Conservation (phyloP, 345 rosid species). For the Conringia planisiliqua region DNA sequence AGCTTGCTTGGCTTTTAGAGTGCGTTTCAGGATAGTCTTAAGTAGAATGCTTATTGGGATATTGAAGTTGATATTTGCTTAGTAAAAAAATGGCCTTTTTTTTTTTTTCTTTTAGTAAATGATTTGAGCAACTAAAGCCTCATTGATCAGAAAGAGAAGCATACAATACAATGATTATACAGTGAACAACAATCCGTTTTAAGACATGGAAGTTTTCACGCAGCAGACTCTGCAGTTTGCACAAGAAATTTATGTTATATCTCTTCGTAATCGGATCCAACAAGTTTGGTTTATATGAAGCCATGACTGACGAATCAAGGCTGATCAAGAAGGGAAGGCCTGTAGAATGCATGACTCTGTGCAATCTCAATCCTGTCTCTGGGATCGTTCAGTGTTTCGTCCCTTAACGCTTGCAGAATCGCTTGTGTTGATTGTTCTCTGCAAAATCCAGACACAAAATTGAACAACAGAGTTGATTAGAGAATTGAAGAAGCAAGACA, state of each 20-base stretch:
- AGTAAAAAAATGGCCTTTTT: not conserved
- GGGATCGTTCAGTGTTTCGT: conserved; percentile 90
- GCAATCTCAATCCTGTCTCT: conserved; percentile 91
- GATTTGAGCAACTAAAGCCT: not conserved
- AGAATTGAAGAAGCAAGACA: not conserved
- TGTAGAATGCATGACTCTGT: conserved; percentile 83
- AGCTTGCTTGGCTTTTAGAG: conserved; percentile 11
- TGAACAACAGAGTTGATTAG: not conserved
- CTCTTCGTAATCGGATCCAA: not conserved
- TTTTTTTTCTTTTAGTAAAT: not conserved
- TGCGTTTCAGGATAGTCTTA: not conserved
- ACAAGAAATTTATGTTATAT: not conserved
- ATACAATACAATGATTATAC: conserved; percentile 8
- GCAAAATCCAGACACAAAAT: not conserved
- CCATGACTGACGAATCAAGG: not conserved
- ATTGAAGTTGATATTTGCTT: conserved; percentile 10
- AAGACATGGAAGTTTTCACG: conserved; percentile 8
- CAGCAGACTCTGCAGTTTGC: conserved; percentile 4
- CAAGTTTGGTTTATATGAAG: not conserved
- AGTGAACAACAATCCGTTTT: conserved; percentile 3
- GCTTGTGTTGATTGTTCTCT: conserved; percentile 74
- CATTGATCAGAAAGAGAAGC: not conserved
- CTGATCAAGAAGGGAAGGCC: conserved; percentile 25
- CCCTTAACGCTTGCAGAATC: conserved; percentile 81
- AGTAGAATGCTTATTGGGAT: conserved; percentile 9